phyloP scores from a whole-genome alignment of 2,329 filamentous ascomycete species.

The Chrysoporthe cubensis region DNA sequence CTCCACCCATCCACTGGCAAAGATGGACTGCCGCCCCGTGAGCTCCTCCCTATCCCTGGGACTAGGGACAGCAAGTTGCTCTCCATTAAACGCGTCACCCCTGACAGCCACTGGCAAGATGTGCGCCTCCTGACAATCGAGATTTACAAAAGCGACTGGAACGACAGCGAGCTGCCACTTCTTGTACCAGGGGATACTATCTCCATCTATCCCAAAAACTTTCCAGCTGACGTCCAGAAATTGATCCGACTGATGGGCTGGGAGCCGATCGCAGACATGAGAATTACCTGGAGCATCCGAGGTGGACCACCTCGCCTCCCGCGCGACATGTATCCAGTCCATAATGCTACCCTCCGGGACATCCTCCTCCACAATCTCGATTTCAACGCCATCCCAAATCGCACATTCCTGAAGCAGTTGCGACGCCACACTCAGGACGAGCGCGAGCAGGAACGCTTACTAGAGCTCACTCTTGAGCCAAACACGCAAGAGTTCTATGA shows the following conservation, averaged over 20 bases:
- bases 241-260: constrained; percentile 82
- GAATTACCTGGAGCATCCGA: constrained; percentile 38
- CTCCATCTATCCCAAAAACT: constrained; percentile 86
- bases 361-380: constrained; percentile 85
- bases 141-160: constrained; percentile 36
- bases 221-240: constrained; percentile 75
- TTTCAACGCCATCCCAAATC: constrained; percentile 84
- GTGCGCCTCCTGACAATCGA: constrained; percentile 77
- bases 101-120: constrained; percentile 85
- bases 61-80: constrained; percentile 61
- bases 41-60: constrained; percentile 59
- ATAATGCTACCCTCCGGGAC: constrained; percentile 66
- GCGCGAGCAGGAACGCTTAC: constrained; percentile 77
- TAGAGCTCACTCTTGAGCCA: constrained; percentile 80
- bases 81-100: constrained; percentile 75
- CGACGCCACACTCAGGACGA: constrained; percentile 73
- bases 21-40: constrained; percentile 35
- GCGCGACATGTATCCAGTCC: constrained; percentile 43
- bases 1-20: constrained; percentile 31
- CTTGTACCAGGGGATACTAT: constrained; percentile 77
- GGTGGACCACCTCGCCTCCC: constrained; percentile 23
- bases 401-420: constrained; percentile 81
- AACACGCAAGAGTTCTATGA: constrained; percentile 93
- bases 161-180: constrained; percentile 36
- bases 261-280: constrained; percentile 71